Evolutionary conservation across 2,329 filamentous ascomycete genomes (phyloP).

Genomic region (Penicillium sp.): DNA sequence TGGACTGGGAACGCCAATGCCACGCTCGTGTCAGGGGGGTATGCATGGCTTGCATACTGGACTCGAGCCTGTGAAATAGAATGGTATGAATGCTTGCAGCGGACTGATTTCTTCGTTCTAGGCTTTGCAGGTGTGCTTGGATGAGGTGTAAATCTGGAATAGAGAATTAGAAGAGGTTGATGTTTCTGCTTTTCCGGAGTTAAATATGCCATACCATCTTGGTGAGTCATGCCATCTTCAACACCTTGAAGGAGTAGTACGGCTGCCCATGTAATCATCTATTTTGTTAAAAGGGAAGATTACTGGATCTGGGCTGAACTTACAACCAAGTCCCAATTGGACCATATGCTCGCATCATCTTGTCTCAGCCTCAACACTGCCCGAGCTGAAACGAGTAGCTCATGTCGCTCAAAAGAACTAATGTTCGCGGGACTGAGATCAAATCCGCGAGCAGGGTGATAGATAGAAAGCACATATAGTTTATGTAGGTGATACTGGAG

Average conservation of each 20-base stretch:
- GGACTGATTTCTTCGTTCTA: constrained; percentile 22
- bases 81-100: constrained; percentile 27
- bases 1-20: constrained; percentile 19
- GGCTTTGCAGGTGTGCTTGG: constrained; percentile 25
- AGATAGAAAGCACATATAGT: constrained; percentile 32
- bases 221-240: constrained; percentile 30
- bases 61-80: constrained; percentile 26
- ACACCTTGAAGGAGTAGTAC: constrained; percentile 27
- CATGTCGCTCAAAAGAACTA: constrained; percentile 25
- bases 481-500: constrained; percentile 34
- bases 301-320: background rate
- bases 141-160: constrained; percentile 25
- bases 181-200: background rate
- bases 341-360: constrained; percentile 33
- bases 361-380: constrained; percentile 29
- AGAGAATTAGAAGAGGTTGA: background rate
- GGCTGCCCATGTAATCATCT: constrained; percentile 34
- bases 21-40: constrained; percentile 27
- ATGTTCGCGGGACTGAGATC: constrained; percentile 30
- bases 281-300: background rate
- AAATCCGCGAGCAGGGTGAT: constrained; percentile 30
- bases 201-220: constrained; percentile 22
- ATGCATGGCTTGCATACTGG: constrained; percentile 30
- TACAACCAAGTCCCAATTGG: constrained; percentile 33
- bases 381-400: constrained; percentile 30